A percentile compares a stretch with the other conserved stretches of the same genome.
Conservation (phyloP, 257 asterid species). For the Solanum pinnatisectum region DNA sequence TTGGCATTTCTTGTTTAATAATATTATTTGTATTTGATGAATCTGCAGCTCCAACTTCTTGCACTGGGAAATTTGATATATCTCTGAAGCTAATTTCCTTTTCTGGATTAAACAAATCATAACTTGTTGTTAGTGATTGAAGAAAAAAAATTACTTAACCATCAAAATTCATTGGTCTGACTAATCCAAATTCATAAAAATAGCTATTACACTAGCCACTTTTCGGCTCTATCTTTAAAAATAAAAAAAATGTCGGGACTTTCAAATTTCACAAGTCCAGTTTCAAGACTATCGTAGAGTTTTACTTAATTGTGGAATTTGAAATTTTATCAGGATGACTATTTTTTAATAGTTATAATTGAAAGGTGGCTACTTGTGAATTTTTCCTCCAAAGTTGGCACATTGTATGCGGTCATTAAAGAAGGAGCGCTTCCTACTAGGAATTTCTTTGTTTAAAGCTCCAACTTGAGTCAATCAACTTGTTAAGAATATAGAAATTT, state of each 20-base stretch:
- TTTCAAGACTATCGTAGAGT: not conserved
- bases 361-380: not conserved
- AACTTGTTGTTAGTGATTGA: not conserved
- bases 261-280: not conserved
- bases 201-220: not conserved
- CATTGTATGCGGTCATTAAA: not conserved
- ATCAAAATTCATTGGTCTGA: not conserved
- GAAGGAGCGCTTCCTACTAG: rapidly evolving
- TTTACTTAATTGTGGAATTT: not conserved
- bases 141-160: not conserved
- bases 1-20: conserved; percentile 50
- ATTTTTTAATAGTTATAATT: not conserved
- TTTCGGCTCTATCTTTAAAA: not conserved
- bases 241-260: not conserved
- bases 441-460: not conserved
- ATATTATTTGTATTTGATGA: not conserved
- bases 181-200: not conserved
- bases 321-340: not conserved
- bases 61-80: conserved; percentile 23
- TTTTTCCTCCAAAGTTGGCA: not conserved
- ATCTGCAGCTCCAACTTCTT: conserved; percentile 8
- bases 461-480: rapidly evolving
- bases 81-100: conserved; percentile 73
- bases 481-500: not conserved
- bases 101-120: conserved; percentile 16